These are phyloP conservation scores for Colletotrichum sidae DNA, from an alignment of 2,329 filamentous ascomycete species.

Conservation along the genomic window DNA sequence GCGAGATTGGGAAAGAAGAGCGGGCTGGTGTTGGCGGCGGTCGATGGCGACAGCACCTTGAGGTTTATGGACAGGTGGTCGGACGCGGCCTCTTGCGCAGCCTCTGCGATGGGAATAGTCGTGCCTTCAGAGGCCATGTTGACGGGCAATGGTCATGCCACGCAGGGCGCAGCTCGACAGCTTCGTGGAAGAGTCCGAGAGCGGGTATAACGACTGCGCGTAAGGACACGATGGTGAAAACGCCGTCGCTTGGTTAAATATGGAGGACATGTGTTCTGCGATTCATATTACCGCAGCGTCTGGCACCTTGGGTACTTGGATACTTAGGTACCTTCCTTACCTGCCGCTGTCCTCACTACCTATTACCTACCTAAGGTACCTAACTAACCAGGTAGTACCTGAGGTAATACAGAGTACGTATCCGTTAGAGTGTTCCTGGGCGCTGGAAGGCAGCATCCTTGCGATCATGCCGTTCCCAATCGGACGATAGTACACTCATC, in stretches of 20 bases:
- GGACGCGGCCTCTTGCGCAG: slow-evolving; percentile 41
- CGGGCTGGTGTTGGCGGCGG: slow-evolving; percentile 58
- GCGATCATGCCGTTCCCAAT: slow-evolving; percentile 26
- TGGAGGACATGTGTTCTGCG: slow-evolving; percentile 32
- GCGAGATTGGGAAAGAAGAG: slow-evolving; percentile 64
- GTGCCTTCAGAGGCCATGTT: slow-evolving; percentile 54
- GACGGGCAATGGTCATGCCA: slow-evolving; percentile 35
- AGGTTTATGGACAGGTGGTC: slow-evolving; percentile 62
- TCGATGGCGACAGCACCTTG: slow-evolving; percentile 69
- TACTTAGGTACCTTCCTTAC: background rate
- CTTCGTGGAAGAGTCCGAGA: slow-evolving; percentile 17
- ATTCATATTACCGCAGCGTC: too few species aligned
- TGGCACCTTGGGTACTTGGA: background rate
- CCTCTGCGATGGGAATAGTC: slow-evolving; percentile 42
- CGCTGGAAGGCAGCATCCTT: slow-evolving; percentile 27
- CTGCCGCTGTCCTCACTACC: slow-evolving; percentile 30
- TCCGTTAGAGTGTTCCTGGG: slow-evolving; percentile 12
- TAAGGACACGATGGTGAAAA: slow-evolving; percentile 30
- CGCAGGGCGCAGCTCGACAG: slow-evolving; percentile 33
- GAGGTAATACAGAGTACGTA: slow-evolving; percentile 15
- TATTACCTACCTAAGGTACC: background rate
- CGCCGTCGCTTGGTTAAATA: slow-evolving; percentile 23
- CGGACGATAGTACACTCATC: background rate
- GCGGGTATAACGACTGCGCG: background rate
- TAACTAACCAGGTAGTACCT: background rate